Evolutionary conservation across 805 yeast species (phyloP).

Genomic region (Candida insectalens): DNA sequence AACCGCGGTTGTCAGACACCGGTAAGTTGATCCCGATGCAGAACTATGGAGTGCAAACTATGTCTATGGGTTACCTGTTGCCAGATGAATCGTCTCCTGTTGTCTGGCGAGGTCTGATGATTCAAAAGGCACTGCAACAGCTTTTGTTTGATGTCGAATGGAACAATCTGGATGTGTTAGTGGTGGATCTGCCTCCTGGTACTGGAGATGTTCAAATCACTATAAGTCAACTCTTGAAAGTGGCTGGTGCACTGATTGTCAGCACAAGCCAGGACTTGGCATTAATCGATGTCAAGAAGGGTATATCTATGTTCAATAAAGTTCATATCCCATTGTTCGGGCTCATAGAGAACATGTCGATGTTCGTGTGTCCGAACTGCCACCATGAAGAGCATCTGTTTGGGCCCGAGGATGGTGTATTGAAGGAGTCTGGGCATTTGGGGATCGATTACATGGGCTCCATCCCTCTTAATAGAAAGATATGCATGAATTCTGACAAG

Average conservation of each 20-base stretch:
- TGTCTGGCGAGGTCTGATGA: conserved; percentile 83
- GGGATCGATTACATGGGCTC: conserved; percentile 49
- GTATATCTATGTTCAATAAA: conserved; percentile 67
- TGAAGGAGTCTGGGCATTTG: conserved; percentile 34
- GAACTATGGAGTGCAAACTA: conserved; percentile 70
- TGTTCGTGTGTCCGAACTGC: conserved; percentile 68
- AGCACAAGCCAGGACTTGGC: conserved; percentile 87
- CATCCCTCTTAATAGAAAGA: conserved; percentile 54
- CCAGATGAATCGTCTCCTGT: conserved; percentile 56
- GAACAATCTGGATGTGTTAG: conserved; percentile 55
- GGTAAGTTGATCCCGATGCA: conserved; percentile 58
- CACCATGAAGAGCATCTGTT: conserved; percentile 64
- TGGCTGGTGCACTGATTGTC: conserved; percentile 75
- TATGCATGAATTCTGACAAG: conserved; percentile 50
- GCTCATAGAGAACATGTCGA: conserved; percentile 76
- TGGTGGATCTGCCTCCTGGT: conserved; percentile 86
- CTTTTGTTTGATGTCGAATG: conserved; percentile 76
- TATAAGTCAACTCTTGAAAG: conserved; percentile 64
- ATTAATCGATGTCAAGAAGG: conserved; percentile 68
- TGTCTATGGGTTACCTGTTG: conserved; percentile 85
- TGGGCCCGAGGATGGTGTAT: conserved; percentile 58
- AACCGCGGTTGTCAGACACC: conserved; percentile 43
- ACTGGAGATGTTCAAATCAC: conserved; percentile 85
- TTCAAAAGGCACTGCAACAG: conserved; percentile 80
- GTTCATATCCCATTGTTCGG: conserved; percentile 67